A percentile compares a stretch with the other conserved stretches of the same genome.
These are phyloP conservation scores for Citrullus colocynthis DNA, from an alignment of 306 rosid species.

Conservation along the genomic window DNA sequence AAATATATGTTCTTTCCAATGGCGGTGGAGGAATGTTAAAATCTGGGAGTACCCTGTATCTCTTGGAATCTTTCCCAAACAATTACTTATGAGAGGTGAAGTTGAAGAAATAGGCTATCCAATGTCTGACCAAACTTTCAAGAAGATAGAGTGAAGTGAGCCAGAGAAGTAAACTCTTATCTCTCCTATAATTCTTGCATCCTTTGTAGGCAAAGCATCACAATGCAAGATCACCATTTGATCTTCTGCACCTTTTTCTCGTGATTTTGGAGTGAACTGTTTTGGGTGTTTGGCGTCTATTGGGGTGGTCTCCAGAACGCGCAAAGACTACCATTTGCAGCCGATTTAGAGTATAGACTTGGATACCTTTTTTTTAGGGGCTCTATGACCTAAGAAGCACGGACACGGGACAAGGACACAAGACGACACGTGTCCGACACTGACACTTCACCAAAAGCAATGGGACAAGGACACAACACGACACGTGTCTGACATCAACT, in stretches of 20 bases:
- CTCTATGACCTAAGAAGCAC: no score
- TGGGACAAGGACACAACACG: no score
- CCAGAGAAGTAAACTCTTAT: not conserved
- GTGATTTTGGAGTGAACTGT: not conserved
- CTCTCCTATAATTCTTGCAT: not conserved
- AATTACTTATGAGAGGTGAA: not conserved
- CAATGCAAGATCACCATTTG: not conserved
- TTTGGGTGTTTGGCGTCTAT: not conserved
- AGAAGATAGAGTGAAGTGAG: not conserved
- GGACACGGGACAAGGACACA: no score
- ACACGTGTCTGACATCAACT: no score
- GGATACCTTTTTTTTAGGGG: not conserved
- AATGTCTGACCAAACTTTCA: not conserved
- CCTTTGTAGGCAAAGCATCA: not conserved
- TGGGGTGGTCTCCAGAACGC: not conserved
- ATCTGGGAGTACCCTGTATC: not conserved
- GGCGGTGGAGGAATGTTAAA: not conserved
- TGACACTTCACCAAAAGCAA: no score
- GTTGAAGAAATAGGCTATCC: not conserved
- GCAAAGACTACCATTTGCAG: not conserved
- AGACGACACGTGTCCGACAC: no score
- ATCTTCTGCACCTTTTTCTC: not conserved
- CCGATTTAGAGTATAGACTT: not conserved
- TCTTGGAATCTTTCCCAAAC: not conserved
- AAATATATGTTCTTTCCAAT: not conserved